These are phyloP conservation scores for Austroboletus festivus DNA, from an alignment of 768 basidiomycete species.

Conservation along the genomic window DNA sequence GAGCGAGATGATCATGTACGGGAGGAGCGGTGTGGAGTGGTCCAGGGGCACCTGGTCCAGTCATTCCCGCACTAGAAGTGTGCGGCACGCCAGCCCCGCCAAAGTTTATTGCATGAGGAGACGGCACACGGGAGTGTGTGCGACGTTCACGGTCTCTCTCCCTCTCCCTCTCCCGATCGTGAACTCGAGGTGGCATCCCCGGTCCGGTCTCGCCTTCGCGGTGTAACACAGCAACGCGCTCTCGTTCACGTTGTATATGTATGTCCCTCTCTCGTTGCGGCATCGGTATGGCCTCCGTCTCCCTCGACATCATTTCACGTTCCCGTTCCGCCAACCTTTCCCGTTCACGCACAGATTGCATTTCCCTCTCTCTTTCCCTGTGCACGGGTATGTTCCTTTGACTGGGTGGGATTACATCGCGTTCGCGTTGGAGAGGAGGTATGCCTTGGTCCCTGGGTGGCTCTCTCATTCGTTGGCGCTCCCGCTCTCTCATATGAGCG, in stretches of 20 bases:
- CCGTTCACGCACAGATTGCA: conserved; percentile 18
- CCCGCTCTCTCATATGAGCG: conserved; percentile 24
- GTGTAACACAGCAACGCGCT: conserved; percentile 19
- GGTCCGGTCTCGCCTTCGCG: conserved; percentile 26
- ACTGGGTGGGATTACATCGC: conserved; percentile 13
- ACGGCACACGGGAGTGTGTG: conserved; percentile 24
- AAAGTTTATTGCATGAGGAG: conserved; percentile 19
- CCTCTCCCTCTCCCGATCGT: conserved; percentile 30
- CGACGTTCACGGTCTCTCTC: conserved; percentile 32
- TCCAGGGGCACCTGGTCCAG: conserved; percentile 21
- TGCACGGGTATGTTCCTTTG: conserved; percentile 25
- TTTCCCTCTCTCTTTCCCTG: conserved; percentile 25
- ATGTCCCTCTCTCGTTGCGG: conserved; percentile 25
- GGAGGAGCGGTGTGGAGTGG: conserved; percentile 18
- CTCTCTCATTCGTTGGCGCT: conserved; percentile 21
- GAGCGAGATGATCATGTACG: conserved; percentile 19
- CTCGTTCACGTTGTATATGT: conserved; percentile 28
- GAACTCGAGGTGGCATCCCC: conserved; percentile 20
- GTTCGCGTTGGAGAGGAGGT: conserved; percentile 24
- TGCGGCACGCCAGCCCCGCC: conserved; percentile 10
- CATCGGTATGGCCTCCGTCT: conserved; percentile 21
- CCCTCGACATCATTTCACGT: conserved; percentile 21
- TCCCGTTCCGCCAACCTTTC: conserved; percentile 24
- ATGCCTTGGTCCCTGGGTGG: conserved; percentile 15
- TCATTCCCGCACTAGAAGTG: background rate